Percentiles rank a stretch among this genome's conserved stretches.
These are phyloP conservation scores for Chondrus crispus DNA, from an alignment of 23 red algal species.

Conservation along the genomic window DNA sequence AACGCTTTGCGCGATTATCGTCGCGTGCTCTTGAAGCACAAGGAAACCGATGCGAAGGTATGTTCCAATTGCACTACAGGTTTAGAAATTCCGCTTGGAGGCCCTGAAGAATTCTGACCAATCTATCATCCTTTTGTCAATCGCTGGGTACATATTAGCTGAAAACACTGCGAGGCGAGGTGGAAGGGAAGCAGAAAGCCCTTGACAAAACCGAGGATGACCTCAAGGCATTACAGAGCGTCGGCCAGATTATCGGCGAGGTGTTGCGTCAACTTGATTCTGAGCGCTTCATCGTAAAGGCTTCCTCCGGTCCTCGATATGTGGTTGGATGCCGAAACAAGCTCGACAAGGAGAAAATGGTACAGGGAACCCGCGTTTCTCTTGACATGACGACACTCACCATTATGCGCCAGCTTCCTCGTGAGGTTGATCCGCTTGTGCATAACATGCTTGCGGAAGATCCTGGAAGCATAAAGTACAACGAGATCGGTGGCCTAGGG, in stretches of 20 bases:
- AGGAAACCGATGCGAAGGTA: constrained; percentile 87
- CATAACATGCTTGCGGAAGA: constrained; percentile 99
- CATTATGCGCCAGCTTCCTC: constrained; percentile 97
- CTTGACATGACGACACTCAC: constrained; percentile 99
- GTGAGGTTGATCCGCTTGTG: constrained; percentile 98
- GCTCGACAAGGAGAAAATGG: constrained; percentile 73
- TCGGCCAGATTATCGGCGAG: constrained; percentile 99
- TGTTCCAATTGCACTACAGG: not conserved
- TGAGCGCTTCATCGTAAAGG: constrained; percentile 98
- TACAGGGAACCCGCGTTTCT: constrained; percentile 91
- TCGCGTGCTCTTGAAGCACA: constrained; percentile 77
- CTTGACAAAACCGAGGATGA: constrained; percentile 97
- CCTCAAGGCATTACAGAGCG: constrained; percentile 93
- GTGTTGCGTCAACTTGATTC: constrained; percentile 88
- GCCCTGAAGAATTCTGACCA: too few species aligned
- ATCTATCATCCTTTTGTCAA: too few species aligned
- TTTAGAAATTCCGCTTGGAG: not conserved
- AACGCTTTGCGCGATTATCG: constrained; percentile 82
- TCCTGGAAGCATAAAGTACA: constrained; percentile 73
- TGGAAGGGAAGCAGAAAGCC: constrained; percentile 44
- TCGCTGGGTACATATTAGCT: not conserved
- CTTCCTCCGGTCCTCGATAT: constrained; percentile 96
- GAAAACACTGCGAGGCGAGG: constrained; percentile 50
- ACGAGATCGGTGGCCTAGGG: constrained; percentile 93
- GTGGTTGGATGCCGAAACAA: constrained; percentile 91